Percentiles rank a stretch among this genome's conserved stretches.
Evolutionary conservation across 2,329 filamentous ascomycete species (phyloP).

Genomic region (Pseudogymnoascus sp.): DNA sequence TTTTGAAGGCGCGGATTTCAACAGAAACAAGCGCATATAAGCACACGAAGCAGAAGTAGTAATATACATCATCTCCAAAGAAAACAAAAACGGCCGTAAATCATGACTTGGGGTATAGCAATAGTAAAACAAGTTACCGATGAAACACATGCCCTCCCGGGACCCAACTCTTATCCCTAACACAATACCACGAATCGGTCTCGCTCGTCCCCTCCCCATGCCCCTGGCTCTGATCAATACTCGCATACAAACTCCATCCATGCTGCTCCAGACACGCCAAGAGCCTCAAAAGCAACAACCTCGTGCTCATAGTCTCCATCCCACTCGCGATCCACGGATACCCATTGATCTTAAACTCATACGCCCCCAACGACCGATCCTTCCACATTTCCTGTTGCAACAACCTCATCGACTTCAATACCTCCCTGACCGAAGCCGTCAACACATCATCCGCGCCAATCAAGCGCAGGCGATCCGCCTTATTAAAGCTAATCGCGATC

Average conservation of each 20-base stretch:
- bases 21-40: not conserved
- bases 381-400: conserved; percentile 22
- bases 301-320: conserved; percentile 30
- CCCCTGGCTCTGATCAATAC: conserved; percentile 29
- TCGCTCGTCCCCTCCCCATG: conserved; percentile 18
- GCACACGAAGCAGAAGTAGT: not conserved
- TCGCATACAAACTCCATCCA: conserved; percentile 34
- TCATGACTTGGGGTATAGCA: not conserved
- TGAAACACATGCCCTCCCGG: conserved; percentile 20
- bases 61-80: not conserved
- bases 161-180: conserved; percentile 20
- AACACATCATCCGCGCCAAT: conserved; percentile 26
- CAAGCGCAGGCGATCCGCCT: conserved; percentile 26
- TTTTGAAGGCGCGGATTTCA: not conserved
- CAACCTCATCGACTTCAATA: conserved; percentile 15
- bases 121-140: conserved; percentile 12
- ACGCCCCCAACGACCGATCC: conserved; percentile 16
- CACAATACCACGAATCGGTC: conserved; percentile 23
- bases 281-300: conserved; percentile 29
- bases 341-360: conserved; percentile 30
- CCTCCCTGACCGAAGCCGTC: conserved; percentile 15
- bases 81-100: not conserved
- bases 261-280: conserved; percentile 30
- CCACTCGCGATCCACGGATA: conserved; percentile 28
- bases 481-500: conserved; percentile 31